phyloP scores from a whole-genome alignment of 164 flowering plant species.

The Protea cynaroides region DNA sequence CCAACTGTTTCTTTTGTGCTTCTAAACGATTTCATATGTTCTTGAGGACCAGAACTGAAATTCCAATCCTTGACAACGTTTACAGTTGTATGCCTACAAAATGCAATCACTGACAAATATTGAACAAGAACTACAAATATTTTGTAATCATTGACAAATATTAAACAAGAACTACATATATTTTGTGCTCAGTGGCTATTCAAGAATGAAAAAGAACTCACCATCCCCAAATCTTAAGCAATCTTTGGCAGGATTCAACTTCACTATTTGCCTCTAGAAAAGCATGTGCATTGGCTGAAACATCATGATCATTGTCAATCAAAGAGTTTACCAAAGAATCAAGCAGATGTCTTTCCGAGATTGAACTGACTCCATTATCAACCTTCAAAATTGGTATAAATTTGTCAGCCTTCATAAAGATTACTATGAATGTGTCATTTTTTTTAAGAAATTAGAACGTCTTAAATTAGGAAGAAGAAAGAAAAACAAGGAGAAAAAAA shows the following conservation, averaged over 20 bases:
- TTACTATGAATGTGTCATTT: too few species aligned
- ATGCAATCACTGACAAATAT: too few species aligned
- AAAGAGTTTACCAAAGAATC: slow-evolving; percentile 41
- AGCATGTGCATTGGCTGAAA: slow-evolving; percentile 34
- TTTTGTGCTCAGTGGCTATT: not conserved
- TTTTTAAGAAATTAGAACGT: not conserved
- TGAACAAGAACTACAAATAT: too few species aligned
- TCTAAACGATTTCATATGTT: too few species aligned
- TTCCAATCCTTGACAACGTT: too few species aligned
- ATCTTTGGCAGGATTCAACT: slow-evolving; percentile 39
- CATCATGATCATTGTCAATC: slow-evolving; percentile 37
- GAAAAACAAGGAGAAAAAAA: too few species aligned
- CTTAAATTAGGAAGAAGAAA: not conserved
- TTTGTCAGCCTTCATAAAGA: slow-evolving; percentile 9
- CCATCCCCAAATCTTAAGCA: slow-evolving; percentile 63
- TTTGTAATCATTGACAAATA: too few species aligned
- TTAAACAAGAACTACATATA: too few species aligned
- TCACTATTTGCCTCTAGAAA: slow-evolving; percentile 55
- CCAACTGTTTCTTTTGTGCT: too few species aligned
- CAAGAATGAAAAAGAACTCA: slow-evolving; percentile 17
- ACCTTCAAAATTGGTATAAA: slow-evolving; percentile 22
- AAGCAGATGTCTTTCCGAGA: slow-evolving; percentile 38
- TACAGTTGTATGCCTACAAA: too few species aligned
- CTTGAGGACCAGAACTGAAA: too few species aligned
- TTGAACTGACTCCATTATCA: slow-evolving; percentile 15